These are phyloP conservation scores for Lotmaria passim DNA, from an alignment of 208 protist species.

Conservation along the genomic window DNA sequence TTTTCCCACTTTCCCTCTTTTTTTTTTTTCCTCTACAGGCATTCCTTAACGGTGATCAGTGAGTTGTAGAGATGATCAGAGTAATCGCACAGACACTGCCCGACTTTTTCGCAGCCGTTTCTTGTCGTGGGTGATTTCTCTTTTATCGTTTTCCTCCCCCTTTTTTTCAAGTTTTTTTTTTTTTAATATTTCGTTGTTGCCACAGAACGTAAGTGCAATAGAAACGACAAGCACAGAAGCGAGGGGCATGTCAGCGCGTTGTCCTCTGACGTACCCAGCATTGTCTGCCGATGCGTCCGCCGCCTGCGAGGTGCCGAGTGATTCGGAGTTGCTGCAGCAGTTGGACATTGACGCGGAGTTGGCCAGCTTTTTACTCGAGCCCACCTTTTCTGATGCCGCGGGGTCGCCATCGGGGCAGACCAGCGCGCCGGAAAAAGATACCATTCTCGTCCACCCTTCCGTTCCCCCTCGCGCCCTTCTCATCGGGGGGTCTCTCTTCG, in stretches of 20 bases:
- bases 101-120: neutral
- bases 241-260: neutral
- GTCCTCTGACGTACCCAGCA: neutral
- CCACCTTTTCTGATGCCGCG: neutral
- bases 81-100: no score
- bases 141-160: no score
- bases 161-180: no score
- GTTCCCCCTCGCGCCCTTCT: conserved; percentile 30
- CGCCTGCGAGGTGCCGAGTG: neutral
- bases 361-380: conserved; percentile 12
- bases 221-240: neutral
- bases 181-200: no score
- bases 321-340: conserved; percentile 43
- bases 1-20: no score
- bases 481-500: conserved; percentile 60
- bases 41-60: no score
- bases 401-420: neutral
- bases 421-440: no score
- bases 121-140: neutral
- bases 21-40: no score
- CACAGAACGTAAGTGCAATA: neutral
- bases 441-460: neutral
- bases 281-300: neutral
- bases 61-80: no score
- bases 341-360: conserved; percentile 26